phyloP scores from a whole-genome alignment of 108 stramenopile species.

The Pseudonitzschia pungens region DNA sequence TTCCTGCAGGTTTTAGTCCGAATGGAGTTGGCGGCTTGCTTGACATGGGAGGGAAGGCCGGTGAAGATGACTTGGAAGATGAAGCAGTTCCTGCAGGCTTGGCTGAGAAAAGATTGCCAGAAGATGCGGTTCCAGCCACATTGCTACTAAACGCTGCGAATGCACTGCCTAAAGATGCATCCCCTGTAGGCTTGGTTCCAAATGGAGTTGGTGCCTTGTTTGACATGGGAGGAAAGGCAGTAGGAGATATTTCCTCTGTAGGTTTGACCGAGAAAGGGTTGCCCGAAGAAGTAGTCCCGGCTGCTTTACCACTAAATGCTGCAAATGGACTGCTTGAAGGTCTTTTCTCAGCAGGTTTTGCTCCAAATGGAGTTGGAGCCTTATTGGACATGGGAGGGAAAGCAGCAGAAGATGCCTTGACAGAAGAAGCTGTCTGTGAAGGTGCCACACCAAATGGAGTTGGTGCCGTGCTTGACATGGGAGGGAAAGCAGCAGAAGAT shows the following conservation, averaged over 20 bases:
- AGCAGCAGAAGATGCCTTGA: constrained; percentile 14
- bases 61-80: constrained; percentile 14
- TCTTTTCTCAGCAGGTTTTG: constrained; percentile 5
- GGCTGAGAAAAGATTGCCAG: not conserved
- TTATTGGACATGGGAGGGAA: constrained; percentile 63
- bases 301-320: too few species aligned
- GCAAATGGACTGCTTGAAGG: not conserved
- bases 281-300: too few species aligned
- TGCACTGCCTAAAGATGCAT: not conserved
- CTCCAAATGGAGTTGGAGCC: constrained; percentile 62
- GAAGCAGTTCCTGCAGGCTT: too few species aligned
- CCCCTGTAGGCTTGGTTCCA: constrained; percentile 13
- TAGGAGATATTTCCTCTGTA: not conserved
- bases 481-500: constrained; percentile 34
- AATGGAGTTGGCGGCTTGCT: too few species aligned
- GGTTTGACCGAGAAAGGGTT: too few species aligned
- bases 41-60: too few species aligned
- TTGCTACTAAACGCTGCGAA: not conserved
- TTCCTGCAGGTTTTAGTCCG: too few species aligned
- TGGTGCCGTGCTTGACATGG: constrained; percentile 37
- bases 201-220: constrained; percentile 38
- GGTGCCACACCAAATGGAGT: constrained; percentile 12
- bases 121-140: not conserved
- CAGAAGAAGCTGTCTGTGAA: not conserved
- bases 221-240: constrained; percentile 57